A percentile compares a stretch with the other conserved stretches of the same genome.
Conservation (phyloP, 2,329 filamentous ascomycete genomes). For the Neofusicoccum sp. region DNA sequence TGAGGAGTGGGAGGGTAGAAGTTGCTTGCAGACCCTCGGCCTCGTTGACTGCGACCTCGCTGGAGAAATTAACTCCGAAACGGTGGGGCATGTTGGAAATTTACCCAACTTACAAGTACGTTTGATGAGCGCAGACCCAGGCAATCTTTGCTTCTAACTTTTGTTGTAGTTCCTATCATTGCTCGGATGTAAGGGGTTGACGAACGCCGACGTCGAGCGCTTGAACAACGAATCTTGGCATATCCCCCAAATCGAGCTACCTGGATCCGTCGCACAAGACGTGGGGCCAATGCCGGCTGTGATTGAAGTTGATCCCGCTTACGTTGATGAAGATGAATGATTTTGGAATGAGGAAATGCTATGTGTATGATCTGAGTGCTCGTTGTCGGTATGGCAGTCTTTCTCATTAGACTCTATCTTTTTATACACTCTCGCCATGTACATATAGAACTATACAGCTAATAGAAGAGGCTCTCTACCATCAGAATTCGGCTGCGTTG, state of each 20-base stretch:
- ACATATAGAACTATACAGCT: not conserved
- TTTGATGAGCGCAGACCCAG: not conserved
- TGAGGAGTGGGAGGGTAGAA: slow-evolving; percentile 27
- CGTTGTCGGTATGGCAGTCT: not conserved
- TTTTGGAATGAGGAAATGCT: not conserved
- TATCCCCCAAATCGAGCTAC: slow-evolving; percentile 29
- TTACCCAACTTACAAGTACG: slow-evolving; percentile 30
- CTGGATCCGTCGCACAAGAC: slow-evolving; percentile 1
- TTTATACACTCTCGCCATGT: not conserved
- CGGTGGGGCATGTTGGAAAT: slow-evolving; percentile 25
- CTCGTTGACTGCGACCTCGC: slow-evolving; percentile 29
- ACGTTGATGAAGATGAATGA: slow-evolving; percentile 23
- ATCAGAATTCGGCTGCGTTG: too few relatives aligned
- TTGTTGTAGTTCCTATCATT: slow-evolving; percentile 31
- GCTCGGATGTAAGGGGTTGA: slow-evolving; percentile 32
- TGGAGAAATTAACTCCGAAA: slow-evolving; percentile 28
- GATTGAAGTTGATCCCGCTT: slow-evolving; percentile 39
- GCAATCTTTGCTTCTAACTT: slow-evolving; percentile 2
- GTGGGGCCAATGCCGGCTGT: slow-evolving; percentile 22
- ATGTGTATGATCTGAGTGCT: not conserved
- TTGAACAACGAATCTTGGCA: slow-evolving; percentile 32
- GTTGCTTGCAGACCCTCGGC: slow-evolving; percentile 26
- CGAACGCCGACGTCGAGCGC: slow-evolving; percentile 27
- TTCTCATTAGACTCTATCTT: not conserved
- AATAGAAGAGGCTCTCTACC: too few relatives aligned